Conservation (phyloP, 306 rosid genomes). For the Fragaria iinumae region DNA sequence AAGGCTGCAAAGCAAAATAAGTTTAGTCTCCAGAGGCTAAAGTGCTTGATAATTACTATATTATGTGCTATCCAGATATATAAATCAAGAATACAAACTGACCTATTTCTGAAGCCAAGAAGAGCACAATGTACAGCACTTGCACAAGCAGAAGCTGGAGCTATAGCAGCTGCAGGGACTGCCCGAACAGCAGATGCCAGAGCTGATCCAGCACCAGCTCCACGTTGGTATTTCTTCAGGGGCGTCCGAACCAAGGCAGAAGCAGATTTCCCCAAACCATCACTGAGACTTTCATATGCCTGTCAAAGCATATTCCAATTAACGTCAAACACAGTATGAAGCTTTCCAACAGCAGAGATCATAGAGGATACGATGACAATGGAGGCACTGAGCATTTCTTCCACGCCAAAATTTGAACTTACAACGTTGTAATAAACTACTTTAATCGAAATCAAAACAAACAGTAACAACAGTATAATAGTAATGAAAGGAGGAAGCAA, state of each 20-base stretch:
- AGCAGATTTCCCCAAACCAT: slow-evolving; percentile 95
- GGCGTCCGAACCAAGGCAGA: slow-evolving; percentile 86
- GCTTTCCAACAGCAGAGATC: neutral
- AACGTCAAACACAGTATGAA: neutral
- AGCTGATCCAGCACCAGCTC: slow-evolving; percentile 89
- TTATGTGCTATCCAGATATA: slow-evolving; percentile 9
- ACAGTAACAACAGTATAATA: neutral
- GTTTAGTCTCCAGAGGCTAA: slow-evolving; percentile 20
- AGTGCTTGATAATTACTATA: neutral
- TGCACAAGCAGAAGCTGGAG: slow-evolving; percentile 98
- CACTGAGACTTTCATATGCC: slow-evolving; percentile 90
- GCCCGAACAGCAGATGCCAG: slow-evolving; percentile 86
- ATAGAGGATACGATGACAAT: neutral
- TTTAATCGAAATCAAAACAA: neutral
- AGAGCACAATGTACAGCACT: slow-evolving; percentile 84
- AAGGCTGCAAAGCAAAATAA: slow-evolving; percentile 54
- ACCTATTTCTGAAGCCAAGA: slow-evolving; percentile 98
- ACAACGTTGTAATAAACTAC: neutral
- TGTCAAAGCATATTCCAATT: slow-evolving; percentile 28
- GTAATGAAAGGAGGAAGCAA: neutral
- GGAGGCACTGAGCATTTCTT: neutral
- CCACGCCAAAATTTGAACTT: neutral
- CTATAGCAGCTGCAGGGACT: slow-evolving; percentile 88
- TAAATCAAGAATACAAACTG: slow-evolving; percentile 20
- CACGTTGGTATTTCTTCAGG: slow-evolving; percentile 82